These are phyloP conservation scores for Pyrenopolyporus hunteri DNA, from an alignment of 495 filamentous ascomycete genomes.

Conservation along the genomic window DNA sequence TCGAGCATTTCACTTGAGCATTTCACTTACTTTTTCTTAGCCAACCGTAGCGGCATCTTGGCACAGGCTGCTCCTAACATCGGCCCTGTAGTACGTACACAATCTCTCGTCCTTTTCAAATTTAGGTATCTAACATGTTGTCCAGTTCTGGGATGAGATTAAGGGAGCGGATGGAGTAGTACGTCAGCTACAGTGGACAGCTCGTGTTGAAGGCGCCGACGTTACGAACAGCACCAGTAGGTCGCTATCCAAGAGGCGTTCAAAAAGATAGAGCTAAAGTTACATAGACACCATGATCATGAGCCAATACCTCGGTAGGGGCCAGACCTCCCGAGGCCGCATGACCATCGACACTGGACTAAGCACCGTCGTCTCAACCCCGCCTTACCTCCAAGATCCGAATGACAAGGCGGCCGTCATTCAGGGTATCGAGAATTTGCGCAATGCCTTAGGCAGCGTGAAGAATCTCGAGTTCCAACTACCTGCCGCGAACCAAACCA, in stretches of 20 bases:
- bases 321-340: constrained; percentile 65
- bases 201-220: constrained; percentile 63
- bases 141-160: constrained; percentile 62
- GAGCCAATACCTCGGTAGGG: constrained; percentile 69
- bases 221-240: constrained; percentile 51
- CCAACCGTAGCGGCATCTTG: constrained; percentile 64
- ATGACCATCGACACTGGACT: constrained; percentile 64
- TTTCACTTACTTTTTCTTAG: constrained; percentile 42
- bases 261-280: constrained; percentile 21
- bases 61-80: constrained; percentile 74
- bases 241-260: constrained; percentile 2
- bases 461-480: constrained; percentile 59
- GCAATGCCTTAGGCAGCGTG: constrained; percentile 57
- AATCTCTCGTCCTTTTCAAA: neutral
- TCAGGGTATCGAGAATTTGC: constrained; percentile 64
- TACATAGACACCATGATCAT: constrained; percentile 61
- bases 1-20: constrained; percentile 20
- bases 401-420: constrained; percentile 59
- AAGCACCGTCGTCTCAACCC: constrained; percentile 58
- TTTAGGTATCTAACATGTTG: constrained; percentile 21
- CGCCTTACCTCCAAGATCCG: constrained; percentile 61
- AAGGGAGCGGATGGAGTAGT: constrained; percentile 66
- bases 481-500: constrained; percentile 57
- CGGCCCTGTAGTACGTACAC: constrained; percentile 58
- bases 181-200: constrained; percentile 70